phyloP scores from a whole-genome alignment of 108 stramenopile genomes.

The Conticribra guillardii region DNA sequence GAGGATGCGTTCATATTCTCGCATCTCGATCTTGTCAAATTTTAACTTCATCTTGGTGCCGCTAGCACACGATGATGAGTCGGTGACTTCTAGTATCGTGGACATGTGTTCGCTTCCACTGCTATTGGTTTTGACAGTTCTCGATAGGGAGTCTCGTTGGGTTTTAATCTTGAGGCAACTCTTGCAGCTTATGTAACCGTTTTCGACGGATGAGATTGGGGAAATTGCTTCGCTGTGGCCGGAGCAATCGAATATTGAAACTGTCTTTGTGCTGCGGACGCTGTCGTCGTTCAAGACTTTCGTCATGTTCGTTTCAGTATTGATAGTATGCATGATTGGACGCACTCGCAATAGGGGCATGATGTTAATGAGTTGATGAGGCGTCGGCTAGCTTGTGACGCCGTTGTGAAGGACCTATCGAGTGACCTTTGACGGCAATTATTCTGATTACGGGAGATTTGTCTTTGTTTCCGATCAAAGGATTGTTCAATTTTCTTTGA shows the following conservation, averaged over 20 bases:
- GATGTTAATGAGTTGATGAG: too few species aligned
- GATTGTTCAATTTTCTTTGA: too few species aligned
- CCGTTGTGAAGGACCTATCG: too few species aligned
- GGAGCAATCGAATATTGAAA: neutral
- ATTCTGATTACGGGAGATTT: too few species aligned
- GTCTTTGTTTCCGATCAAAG: too few species aligned
- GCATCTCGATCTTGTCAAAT: slow-evolving; percentile 48
- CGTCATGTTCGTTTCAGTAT: too few species aligned
- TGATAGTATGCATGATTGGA: too few species aligned
- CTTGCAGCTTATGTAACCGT: neutral
- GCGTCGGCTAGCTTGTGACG: too few species aligned
- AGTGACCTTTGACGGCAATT: too few species aligned
- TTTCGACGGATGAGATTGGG: neutral
- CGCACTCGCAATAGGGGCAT: too few species aligned
- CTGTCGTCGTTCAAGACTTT: neutral
- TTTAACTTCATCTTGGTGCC: neutral
- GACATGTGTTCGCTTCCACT: neutral
- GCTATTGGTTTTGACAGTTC: too few species aligned
- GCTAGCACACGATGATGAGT: neutral
- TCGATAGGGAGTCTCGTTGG: neutral
- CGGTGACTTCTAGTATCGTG: neutral
- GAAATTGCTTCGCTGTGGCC: neutral
- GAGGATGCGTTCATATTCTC: slow-evolving; percentile 55
- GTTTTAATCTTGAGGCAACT: neutral
- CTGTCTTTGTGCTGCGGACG: neutral